Conservation (phyloP, 495 filamentous ascomycete genomes). For the Lophiostoma macrostomum region DNA sequence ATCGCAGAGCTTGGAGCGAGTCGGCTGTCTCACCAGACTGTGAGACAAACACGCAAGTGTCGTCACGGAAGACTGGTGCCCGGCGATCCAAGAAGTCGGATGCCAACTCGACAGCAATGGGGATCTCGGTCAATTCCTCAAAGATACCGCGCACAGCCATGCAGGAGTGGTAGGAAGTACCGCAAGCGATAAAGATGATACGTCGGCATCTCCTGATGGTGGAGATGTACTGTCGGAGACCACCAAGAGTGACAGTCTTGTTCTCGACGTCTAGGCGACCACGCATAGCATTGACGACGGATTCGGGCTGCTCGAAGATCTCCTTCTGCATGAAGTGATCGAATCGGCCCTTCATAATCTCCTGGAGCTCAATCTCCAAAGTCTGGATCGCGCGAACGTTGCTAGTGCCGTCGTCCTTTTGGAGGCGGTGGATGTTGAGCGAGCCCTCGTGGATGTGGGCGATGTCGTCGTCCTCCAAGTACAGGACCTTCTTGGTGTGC, state of each 20-base stretch:
- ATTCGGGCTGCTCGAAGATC: slow-evolving; percentile 99
- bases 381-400: slow-evolving; percentile 98
- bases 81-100: slow-evolving; percentile 97
- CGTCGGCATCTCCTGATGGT: slow-evolving; percentile 94
- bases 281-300: slow-evolving; percentile 99
- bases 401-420: slow-evolving; percentile 92
- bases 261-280: slow-evolving; percentile 90
- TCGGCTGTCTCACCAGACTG: slow-evolving; percentile 99
- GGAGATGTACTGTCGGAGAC: slow-evolving; percentile 88
- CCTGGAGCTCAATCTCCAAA: slow-evolving; percentile 95
- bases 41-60: slow-evolving; percentile 98
- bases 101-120: slow-evolving; percentile 92
- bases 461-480: slow-evolving; percentile 98
- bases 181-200: slow-evolving; percentile 97
- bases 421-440: slow-evolving; percentile 96
- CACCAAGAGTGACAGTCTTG: slow-evolving; percentile 92
- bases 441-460: slow-evolving; percentile 98
- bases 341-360: slow-evolving; percentile 99
- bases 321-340: slow-evolving; percentile 99
- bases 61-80: slow-evolving; percentile 98
- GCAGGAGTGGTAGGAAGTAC: slow-evolving; percentile 96
- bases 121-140: slow-evolving; percentile 96
- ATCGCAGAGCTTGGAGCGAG: slow-evolving; percentile 92
- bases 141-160: slow-evolving; percentile 98
- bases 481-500: slow-evolving; percentile 99